Evolutionary conservation across 75 land plant genomes (phyloP).

Genomic region (Sequoia sempervirens): DNA sequence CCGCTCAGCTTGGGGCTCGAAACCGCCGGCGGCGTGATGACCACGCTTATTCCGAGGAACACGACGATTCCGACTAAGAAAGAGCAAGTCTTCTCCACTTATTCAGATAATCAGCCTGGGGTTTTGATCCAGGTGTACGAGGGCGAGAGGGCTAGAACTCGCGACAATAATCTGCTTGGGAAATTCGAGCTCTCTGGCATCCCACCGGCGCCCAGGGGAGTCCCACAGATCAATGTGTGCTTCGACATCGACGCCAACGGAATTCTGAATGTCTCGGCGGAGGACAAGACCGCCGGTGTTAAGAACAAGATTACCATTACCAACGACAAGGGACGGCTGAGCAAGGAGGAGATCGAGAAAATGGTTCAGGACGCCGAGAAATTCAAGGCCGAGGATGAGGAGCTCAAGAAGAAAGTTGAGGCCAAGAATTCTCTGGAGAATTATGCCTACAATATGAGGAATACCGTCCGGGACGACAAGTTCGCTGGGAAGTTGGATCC

Average conservation of each 20-base stretch:
- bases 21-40: constrained; percentile 31
- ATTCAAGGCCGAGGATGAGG: constrained; percentile 64
- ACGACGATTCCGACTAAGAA: constrained; percentile 61
- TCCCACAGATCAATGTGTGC: constrained; percentile 52
- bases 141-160: constrained; percentile 43
- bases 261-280: constrained; percentile 59
- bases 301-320: constrained; percentile 63
- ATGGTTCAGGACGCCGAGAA: constrained; percentile 63
- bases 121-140: constrained; percentile 54
- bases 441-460: constrained; percentile 59
- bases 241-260: constrained; percentile 61
- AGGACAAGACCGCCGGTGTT: constrained; percentile 59
- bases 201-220: constrained; percentile 51
- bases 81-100: constrained; percentile 51
- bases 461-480: constrained; percentile 47
- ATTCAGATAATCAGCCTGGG: constrained; percentile 47
- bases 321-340: constrained; percentile 58
- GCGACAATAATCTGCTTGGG: constrained; percentile 44
- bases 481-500: constrained; percentile 24
- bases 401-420: constrained; percentile 51
- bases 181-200: constrained; percentile 47
- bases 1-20: constrained; percentile 20
- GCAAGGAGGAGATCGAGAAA: constrained; percentile 64
- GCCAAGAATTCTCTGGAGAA: constrained; percentile 55
- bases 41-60: constrained; percentile 47